Base-by-base conservation (phyloP, 1,284 basidiomycete genomes). In the Ceratobasidium sp. region DNA sequence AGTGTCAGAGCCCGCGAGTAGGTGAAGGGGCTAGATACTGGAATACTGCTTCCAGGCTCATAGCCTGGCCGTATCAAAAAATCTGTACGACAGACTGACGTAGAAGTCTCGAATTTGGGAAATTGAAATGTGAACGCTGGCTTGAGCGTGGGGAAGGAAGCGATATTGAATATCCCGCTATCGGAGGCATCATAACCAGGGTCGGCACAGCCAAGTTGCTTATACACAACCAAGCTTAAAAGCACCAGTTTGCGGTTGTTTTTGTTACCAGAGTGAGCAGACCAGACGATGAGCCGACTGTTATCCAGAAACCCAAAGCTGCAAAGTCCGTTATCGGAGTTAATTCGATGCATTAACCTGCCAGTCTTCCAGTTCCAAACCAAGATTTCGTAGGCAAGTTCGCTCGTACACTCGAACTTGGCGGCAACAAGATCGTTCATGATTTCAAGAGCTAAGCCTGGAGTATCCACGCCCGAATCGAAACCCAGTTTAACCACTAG, bases 351-450 rank as follows among this genome's bases (percentile, higher is more conserved):
- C 17, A 71, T 54, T 23, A 71, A 26, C 13, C 2, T 13, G 28
- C 69, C 69, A 46, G 54, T 20, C 26, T 15, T 61, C 69, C 69
- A 71, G 44, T 71, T 38, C 69, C 69, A 71, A 28, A 61, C 46
- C 44, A 71, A 59, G 13, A 71, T 44, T 10, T 61, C 69, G 28
- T 44, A 59, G 10, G 1, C 10, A 15, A 3, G 40, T n/a, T 6
- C 3, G 38, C 7, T 1, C 3, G 23, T 23, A 48, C 23, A 2
- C 2, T 40, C 12, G 48, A 71, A 57, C 28, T 59, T 71, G 20
- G 61, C 28, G 5, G 44, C 44, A 28, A 71, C 7, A 23, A 59
- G 54, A 33, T 59, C 6, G 23, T 20, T 23, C 48, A 46, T 50
- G 4, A 68, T 54, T 3, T 68, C 66, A n/a, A 68, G 9, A 15